phyloP scores from a whole-genome alignment of 208 protist species.

The Leishmania lainsoni region DNA sequence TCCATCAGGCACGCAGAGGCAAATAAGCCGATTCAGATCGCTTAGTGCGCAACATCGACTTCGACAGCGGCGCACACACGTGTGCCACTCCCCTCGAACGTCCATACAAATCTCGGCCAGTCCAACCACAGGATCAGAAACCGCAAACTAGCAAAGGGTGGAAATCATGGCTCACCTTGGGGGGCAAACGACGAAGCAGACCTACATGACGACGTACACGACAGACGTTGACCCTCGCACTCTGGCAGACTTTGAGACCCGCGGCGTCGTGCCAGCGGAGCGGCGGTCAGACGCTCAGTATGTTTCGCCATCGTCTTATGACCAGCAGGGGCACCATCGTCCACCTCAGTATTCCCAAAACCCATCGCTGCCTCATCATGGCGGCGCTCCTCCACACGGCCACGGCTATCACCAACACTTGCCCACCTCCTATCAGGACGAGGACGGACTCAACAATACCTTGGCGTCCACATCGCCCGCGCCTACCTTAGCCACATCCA shows the following conservation, averaged over 20 bases:
- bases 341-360: background rate
- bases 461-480: slow-evolving; percentile 9
- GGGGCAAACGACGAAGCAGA: slow-evolving; percentile 37
- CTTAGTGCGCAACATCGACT: background rate
- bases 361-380: background rate
- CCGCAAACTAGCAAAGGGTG: background rate
- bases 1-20: background rate
- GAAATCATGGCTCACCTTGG: slow-evolving; percentile 13
- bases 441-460: background rate
- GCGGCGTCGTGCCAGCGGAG: slow-evolving; percentile 14
- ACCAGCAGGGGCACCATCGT: background rate
- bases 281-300: background rate
- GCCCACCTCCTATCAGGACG: slow-evolving; percentile 1
- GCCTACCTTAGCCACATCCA: background rate
- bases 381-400: background rate
- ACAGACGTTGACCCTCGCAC: slow-evolving; percentile 47
- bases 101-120: background rate
- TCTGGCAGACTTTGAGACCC: slow-evolving; percentile 36
- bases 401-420: slow-evolving; percentile 1
- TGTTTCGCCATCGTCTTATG: background rate
- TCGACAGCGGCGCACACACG: background rate
- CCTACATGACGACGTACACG: slow-evolving; percentile 40
- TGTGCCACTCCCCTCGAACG: background rate
- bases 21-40: background rate
- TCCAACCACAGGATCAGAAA: background rate